phyloP scores from a whole-genome alignment of 345 rosid genomes.

The Bretschneidera sinensis region DNA sequence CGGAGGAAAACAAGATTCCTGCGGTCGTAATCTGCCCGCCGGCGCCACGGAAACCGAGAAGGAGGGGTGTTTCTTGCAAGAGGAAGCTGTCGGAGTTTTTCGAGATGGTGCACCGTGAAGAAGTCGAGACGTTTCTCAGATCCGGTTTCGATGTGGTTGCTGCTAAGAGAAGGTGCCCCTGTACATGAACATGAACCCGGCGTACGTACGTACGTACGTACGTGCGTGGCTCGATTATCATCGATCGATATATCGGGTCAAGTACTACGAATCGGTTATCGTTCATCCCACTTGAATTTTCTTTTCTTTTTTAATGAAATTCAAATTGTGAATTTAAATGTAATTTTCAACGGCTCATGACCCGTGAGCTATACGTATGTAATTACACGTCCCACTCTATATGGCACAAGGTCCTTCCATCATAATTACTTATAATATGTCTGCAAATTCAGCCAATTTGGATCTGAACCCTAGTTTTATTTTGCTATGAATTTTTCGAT shows the following conservation, averaged over 20 bases:
- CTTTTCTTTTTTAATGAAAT: background rate
- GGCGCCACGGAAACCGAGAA: constrained; percentile 33
- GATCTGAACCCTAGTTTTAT: too few species aligned
- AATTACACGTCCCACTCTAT: background rate
- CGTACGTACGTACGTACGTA: too few species aligned
- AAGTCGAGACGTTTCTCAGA: constrained; percentile 31
- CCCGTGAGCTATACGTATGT: background rate
- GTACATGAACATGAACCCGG: constrained; percentile 20
- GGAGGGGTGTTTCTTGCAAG: constrained; percentile 20
- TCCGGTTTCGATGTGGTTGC: background rate
- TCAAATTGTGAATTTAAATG: too few species aligned
- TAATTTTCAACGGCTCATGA: background rate
- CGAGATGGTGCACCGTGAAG: constrained; percentile 27
- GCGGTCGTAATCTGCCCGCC: constrained; percentile 28
- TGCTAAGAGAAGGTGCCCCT: constrained; percentile 20
- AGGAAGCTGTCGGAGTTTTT: constrained; percentile 38
- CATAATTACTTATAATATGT: background rate
- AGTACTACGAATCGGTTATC: too few species aligned
- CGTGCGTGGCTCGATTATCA: too few species aligned
- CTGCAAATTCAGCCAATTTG: too few species aligned
- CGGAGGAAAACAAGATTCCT: constrained; percentile 33
- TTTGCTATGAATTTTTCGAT: too few species aligned
- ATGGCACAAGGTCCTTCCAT: background rate
- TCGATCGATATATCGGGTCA: too few species aligned
- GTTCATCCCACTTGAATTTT: too few species aligned